These are phyloP conservation scores for Musa balbisiana DNA, from an alignment of 202 grass and related monocot species.

Conservation along the genomic window DNA sequence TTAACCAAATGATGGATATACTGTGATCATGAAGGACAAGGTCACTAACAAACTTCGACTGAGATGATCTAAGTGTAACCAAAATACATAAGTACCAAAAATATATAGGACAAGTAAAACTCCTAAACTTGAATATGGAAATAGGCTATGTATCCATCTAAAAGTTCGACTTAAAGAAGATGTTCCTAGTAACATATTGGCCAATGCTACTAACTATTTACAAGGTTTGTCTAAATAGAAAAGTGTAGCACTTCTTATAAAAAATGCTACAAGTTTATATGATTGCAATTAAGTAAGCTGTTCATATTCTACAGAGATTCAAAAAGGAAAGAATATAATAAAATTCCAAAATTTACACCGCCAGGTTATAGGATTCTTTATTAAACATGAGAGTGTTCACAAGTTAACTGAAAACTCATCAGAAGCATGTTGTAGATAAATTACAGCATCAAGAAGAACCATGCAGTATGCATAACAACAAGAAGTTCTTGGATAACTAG, in stretches of 20 bases:
- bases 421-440: not conserved
- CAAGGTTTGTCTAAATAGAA: not conserved
- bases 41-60: no score
- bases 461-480: not conserved
- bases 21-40: no score
- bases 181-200: no score
- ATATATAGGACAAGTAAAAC: no score
- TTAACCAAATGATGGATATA: no score
- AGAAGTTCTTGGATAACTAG: not conserved
- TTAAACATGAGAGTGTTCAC: not conserved
- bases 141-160: no score
- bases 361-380: not conserved
- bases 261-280: no score
- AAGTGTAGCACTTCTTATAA: not conserved
- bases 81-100: no score
- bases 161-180: no score
- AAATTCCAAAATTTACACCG: not conserved
- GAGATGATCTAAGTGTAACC: no score
- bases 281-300: not conserved
- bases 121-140: no score
- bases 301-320: not conserved
- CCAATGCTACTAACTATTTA: not conserved
- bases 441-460: not conserved
- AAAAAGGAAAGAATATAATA: not conserved
- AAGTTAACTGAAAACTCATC: not conserved